Conservation (phyloP, 805 yeast genomes). For the Kuraishia borneana region DNA sequence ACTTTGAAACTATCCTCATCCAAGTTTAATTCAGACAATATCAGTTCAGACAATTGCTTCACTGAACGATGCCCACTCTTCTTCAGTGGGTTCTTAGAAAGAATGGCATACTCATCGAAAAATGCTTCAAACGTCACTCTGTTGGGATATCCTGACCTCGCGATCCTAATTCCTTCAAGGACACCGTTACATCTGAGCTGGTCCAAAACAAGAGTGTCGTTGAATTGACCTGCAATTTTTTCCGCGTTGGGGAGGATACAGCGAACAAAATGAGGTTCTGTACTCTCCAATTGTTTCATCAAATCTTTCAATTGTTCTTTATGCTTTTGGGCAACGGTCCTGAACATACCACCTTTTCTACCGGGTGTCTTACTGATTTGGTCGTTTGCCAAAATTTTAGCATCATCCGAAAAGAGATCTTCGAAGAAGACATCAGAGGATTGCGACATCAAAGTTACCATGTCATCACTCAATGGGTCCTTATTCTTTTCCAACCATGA, state of each 20-base stretch:
- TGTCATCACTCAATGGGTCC: conserved; percentile 79
- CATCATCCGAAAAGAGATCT: conserved; percentile 36
- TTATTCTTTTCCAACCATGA: conserved; percentile 93
- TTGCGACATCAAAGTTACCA: conserved; percentile 35
- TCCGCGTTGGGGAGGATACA: conserved; percentile 85
- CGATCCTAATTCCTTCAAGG: conserved; percentile 92
- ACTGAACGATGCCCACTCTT: conserved; percentile 22
- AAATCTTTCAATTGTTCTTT: conserved; percentile 70
- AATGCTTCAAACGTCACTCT: conserved; percentile 79
- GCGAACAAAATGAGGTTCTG: conserved; percentile 95
- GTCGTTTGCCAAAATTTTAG: conserved; percentile 1
- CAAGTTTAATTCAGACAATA: conserved; percentile 51
- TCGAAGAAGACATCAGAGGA: conserved; percentile 50
- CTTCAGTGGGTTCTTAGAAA: conserved; percentile 31
- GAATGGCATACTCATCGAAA: conserved; percentile 60
- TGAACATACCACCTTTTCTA: conserved; percentile 24
- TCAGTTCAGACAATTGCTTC: conserved; percentile 58
- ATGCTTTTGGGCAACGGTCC: conserved; percentile 83
- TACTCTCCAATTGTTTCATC: conserved; percentile 60
- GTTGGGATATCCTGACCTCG: conserved; percentile 95
- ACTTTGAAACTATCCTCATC: conserved; percentile 50
- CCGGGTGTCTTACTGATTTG: background rate
- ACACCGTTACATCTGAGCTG: conserved; percentile 97
- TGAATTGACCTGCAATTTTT: conserved; percentile 62
- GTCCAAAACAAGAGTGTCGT: conserved; percentile 66